Base-by-base conservation (phyloP, 2,329 filamentous ascomycete species). In the Aspergillus brunneoviolaceus region DNA sequence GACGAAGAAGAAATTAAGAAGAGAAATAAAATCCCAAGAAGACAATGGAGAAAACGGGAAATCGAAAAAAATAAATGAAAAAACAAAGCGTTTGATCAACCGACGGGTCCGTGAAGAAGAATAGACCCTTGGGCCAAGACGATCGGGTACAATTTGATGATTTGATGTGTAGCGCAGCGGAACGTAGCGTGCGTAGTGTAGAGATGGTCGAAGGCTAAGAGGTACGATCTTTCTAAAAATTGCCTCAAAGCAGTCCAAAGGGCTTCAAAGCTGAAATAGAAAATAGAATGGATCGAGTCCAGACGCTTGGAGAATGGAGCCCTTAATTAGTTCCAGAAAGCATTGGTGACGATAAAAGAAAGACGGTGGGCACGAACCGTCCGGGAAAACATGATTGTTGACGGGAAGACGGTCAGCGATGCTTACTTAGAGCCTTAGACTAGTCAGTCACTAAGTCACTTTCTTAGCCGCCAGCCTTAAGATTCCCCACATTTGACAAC, bases 401-500 rank as follows among this genome's bases (percentile, higher is more conserved):
- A 31, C 61, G 27, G 27, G 27, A 29, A 29, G 27, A 60, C 54
- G 49, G 19, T 59, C 52, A 21, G 51, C 48, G 63, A 65, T 66
- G 33, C 33, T 35, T 35, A 63, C 33, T 35, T 35, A 63, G 51
- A 47, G 59, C 56, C 51, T 57, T 52, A 60, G 57, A 55, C 49
- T 53, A 58, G 51, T 50, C 52, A 55, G 9, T 35, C 23, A 23
- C 11, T 35, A 35, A 5, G 14, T 14, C 14, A 9, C 5, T 35
- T 14, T 10, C 11, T 35, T 35, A 35, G 33, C 60, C 57, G 53
- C 50, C 27, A 35, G 51, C 49, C 39, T 56, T 59, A 54, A 29
- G 27, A 35, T 35, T 35, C 63, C 64, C 69, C 63, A 65, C 64
- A 65, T 57, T 51, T 65, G 59, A 58, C 66, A 61, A 62, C 63